These are phyloP conservation scores for Chamaenerion angustifolium DNA, from an alignment of 345 rosid genomes.

Conservation along the genomic window DNA sequence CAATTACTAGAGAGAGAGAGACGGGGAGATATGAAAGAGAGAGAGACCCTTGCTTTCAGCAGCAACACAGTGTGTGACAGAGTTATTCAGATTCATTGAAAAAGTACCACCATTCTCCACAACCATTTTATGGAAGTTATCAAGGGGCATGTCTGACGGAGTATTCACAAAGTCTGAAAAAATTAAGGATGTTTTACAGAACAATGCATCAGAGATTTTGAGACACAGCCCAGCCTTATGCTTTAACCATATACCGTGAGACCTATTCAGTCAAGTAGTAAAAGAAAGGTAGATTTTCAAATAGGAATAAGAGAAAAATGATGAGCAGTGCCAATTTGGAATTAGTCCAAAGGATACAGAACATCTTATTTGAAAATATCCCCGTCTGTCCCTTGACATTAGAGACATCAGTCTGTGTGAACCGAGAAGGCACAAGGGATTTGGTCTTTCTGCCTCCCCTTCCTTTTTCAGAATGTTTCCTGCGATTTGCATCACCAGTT, in stretches of 20 bases:
- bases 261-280: slow-evolving; percentile 1
- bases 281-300: neutral
- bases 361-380: slow-evolving; percentile 67
- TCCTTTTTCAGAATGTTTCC: slow-evolving; percentile 35
- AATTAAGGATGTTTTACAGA: slow-evolving; percentile 29
- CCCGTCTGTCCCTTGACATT: slow-evolving; percentile 55
- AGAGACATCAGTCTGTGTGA: slow-evolving; percentile 76
- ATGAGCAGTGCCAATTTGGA: neutral
- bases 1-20: neutral
- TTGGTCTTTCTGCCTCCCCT: slow-evolving; percentile 43
- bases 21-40: slow-evolving; percentile 18
- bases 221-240: too few relatives aligned
- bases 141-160: slow-evolving; percentile 47
- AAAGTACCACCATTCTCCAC: slow-evolving; percentile 85
- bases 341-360: slow-evolving; percentile 62
- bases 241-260: too few relatives aligned
- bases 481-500: slow-evolving; percentile 20
- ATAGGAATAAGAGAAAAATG: neutral
- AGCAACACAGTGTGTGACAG: slow-evolving; percentile 87
- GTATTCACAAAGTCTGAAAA: slow-evolving; percentile 63
- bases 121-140: slow-evolving; percentile 73
- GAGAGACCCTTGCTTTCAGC: slow-evolving; percentile 78
- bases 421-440: slow-evolving; percentile 68
- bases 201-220: neutral
- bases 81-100: slow-evolving; percentile 81